phyloP scores from a whole-genome alignment of 1,139 yeast species.

The Nakaseomyces nivariensis region DNA sequence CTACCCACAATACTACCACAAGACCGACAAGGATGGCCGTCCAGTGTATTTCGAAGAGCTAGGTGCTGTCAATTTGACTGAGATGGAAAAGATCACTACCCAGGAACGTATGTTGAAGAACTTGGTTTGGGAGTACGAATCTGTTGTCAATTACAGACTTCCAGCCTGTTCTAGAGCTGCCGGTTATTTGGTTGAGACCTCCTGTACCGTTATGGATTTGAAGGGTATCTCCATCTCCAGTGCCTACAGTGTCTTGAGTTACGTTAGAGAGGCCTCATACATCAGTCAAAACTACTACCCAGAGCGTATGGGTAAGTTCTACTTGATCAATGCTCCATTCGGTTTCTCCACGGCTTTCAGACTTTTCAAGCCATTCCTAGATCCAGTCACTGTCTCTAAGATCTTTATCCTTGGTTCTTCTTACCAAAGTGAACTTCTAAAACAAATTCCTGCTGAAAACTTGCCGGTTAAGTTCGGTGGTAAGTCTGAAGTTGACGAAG shows the following conservation, averaged over 20 bases:
- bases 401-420: slow-evolving; percentile 77
- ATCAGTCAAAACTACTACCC: slow-evolving; percentile 97
- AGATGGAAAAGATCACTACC: slow-evolving; percentile 87
- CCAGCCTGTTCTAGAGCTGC: slow-evolving; percentile 89
- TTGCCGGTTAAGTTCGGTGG: slow-evolving; percentile 92
- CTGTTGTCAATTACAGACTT: slow-evolving; percentile 70
- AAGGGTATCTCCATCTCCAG: slow-evolving; percentile 84
- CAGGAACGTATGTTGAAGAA: slow-evolving; percentile 95
- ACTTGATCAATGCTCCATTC: slow-evolving; percentile 91
- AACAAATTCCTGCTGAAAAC: slow-evolving; percentile 89
- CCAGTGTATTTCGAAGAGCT: slow-evolving; percentile 92
- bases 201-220: slow-evolving; percentile 90
- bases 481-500: slow-evolving; percentile 48
- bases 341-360: slow-evolving; percentile 93
- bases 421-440: slow-evolving; percentile 72
- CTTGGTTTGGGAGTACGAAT: slow-evolving; percentile 95
- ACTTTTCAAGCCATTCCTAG: slow-evolving; percentile 84
- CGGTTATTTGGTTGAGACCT: slow-evolving; percentile 77
- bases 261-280: slow-evolving; percentile 84
- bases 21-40: slow-evolving; percentile 93
- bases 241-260: slow-evolving; percentile 76
- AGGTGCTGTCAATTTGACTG: slow-evolving; percentile 79
- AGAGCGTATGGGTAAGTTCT: slow-evolving; percentile 98
- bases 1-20: slow-evolving; percentile 96
- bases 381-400: slow-evolving; percentile 96